These are phyloP conservation scores for Podospora pseudocomata DNA, from an alignment of 495 filamentous ascomycete species.

Conservation along the genomic window DNA sequence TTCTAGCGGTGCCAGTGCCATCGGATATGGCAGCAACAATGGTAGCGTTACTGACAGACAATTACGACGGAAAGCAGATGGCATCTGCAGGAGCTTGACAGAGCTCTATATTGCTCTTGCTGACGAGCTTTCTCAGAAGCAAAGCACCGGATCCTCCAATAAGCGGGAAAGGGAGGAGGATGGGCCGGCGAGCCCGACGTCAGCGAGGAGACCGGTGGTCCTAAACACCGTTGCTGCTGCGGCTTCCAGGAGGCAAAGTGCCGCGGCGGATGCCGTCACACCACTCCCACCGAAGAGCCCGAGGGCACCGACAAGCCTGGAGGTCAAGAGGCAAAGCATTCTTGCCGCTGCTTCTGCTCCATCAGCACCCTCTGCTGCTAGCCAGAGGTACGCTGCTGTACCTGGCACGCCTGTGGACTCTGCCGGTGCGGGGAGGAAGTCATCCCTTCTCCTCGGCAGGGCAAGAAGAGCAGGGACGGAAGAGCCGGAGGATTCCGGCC, in stretches of 20 bases:
- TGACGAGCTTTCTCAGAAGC: conserved; percentile 44
- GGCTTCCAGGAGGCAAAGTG: conserved; percentile 38
- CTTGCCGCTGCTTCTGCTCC: conserved; percentile 28
- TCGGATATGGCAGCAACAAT: conserved; percentile 45
- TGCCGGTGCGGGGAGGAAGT: conserved; percentile 39
- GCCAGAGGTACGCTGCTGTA: conserved; percentile 34
- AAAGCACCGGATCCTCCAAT: conserved; percentile 14
- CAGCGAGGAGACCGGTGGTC: conserved; percentile 27
- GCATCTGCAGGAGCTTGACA: conserved; percentile 85
- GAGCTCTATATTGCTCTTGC: conserved; percentile 86
- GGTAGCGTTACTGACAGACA: conserved; percentile 69
- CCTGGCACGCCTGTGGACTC: conserved; percentile 29
- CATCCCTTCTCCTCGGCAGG: conserved; percentile 44
- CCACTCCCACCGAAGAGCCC: conserved; percentile 48
- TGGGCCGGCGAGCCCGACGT: conserved; percentile 33
- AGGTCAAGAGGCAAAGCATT: conserved; percentile 66
- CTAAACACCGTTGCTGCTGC: conserved; percentile 24
- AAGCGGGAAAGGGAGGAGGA: conserved; percentile 26
- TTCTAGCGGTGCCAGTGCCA: conserved; percentile 58
- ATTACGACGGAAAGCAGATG: conserved; percentile 84
- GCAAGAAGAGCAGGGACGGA: conserved; percentile 43
- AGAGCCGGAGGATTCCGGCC: conserved; percentile 43
- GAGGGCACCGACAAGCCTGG: conserved; percentile 65
- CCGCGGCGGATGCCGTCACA: conserved; percentile 30
- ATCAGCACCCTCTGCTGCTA: conserved; percentile 35